Conservation (phyloP, 495 filamentous ascomycete species). For the Xylaria grammica region DNA sequence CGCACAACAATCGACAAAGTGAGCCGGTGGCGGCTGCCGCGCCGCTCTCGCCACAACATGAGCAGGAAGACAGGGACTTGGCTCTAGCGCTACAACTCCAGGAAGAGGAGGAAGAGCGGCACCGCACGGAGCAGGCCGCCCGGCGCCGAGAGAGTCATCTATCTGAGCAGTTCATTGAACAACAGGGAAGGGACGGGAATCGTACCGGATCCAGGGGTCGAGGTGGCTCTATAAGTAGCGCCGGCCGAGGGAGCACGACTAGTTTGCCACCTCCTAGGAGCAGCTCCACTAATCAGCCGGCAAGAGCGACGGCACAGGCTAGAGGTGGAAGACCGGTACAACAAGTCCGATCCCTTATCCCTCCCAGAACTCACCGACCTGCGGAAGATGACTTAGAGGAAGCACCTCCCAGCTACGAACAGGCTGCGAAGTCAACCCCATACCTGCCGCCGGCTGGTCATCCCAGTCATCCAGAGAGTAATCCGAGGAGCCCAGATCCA, state of each 20-base stretch:
- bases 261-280: conserved; percentile 28
- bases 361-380: conserved; percentile 42
- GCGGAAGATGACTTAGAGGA: conserved; percentile 60
- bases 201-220: conserved; percentile 29
- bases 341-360: conserved; percentile 51
- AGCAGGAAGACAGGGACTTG: conserved; percentile 80
- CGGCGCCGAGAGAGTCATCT: conserved; percentile 54
- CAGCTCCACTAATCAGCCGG: conserved; percentile 31
- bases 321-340: conserved; percentile 36
- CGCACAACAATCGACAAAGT: conserved; percentile 34
- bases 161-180: conserved; percentile 63
- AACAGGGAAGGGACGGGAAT: conserved; percentile 46
- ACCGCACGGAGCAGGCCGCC: conserved; percentile 55
- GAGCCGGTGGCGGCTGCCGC: conserved; percentile 35
- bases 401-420: conserved; percentile 82
- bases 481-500: conserved; percentile 31
- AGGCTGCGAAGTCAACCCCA: conserved; percentile 67
- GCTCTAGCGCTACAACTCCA: conserved; percentile 81
- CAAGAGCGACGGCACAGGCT: conserved; percentile 26
- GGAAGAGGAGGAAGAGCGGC: conserved; percentile 78
- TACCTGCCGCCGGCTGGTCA: conserved; percentile 68
- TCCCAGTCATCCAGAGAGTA: conserved; percentile 59
- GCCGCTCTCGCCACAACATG: conserved; percentile 43
- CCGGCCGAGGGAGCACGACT: conserved; percentile 19
- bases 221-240: conserved; percentile 29